Conservation (phyloP, 768 basidiomycete genomes). For the Kwoniella europaea region DNA sequence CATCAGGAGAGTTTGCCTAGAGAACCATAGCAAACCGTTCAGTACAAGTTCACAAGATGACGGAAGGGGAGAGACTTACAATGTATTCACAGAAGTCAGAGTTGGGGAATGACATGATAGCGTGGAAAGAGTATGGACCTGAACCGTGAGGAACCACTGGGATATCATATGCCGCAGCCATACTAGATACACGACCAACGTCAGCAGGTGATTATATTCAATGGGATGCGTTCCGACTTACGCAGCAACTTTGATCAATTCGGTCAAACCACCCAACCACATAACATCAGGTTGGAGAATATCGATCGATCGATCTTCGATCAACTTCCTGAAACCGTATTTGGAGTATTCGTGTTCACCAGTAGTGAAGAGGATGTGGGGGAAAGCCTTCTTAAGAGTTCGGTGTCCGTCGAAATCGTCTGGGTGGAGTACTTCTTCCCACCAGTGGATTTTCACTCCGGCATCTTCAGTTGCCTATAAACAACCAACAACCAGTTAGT, state of each 20-base stretch:
- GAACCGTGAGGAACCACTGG: slow-evolving; percentile 63
- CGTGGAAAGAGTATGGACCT: slow-evolving; percentile 63
- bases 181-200: slow-evolving; percentile 19
- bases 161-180: slow-evolving; percentile 63
- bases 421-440: slow-evolving; percentile 60
- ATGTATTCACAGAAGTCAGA: slow-evolving; percentile 59
- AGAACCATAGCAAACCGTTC: background rate
- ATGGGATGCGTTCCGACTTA: slow-evolving; percentile 17
- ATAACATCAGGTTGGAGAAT: slow-evolving; percentile 60
- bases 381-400: slow-evolving; percentile 57
- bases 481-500: too few species aligned
- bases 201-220: background rate
- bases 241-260: slow-evolving; percentile 58
- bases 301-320: slow-evolving; percentile 59
- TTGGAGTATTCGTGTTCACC: slow-evolving; percentile 61
- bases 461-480: slow-evolving; percentile 48
- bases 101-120: slow-evolving; percentile 61
- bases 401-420: slow-evolving; percentile 59
- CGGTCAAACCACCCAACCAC: slow-evolving; percentile 59
- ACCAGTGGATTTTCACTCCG: slow-evolving; percentile 60
- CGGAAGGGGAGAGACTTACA: slow-evolving; percentile 16
- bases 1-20: slow-evolving; percentile 61
- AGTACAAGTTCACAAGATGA: background rate
- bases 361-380: slow-evolving; percentile 59
- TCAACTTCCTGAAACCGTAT: slow-evolving; percentile 59